These are phyloP conservation scores for Blastomyces gilchristii DNA, from an alignment of 2,329 filamentous ascomycete species.

Conservation along the genomic window DNA sequence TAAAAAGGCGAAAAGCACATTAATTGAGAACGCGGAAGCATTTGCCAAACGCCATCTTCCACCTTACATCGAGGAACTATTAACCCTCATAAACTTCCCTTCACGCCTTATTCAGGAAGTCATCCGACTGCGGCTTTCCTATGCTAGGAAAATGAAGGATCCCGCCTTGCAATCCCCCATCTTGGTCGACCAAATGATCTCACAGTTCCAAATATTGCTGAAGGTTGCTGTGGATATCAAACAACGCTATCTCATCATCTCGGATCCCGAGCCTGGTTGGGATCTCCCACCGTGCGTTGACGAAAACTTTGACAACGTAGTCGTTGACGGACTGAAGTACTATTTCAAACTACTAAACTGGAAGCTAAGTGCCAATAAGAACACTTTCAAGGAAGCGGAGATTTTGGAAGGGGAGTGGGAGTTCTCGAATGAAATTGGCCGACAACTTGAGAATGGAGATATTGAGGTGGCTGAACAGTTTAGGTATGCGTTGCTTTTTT, in stretches of 20 bases:
- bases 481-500: slow-evolving; percentile 40
- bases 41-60: slow-evolving; percentile 86
- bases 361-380: slow-evolving; percentile 95
- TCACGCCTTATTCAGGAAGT: slow-evolving; percentile 94
- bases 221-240: slow-evolving; percentile 90
- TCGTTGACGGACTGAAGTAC: slow-evolving; percentile 87
- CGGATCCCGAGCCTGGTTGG: slow-evolving; percentile 83
- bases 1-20: slow-evolving; percentile 80
- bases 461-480: slow-evolving; percentile 98
- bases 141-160: slow-evolving; percentile 92
- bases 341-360: slow-evolving; percentile 99
- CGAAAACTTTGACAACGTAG: slow-evolving; percentile 85
- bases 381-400: slow-evolving; percentile 98
- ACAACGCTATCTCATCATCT: slow-evolving; percentile 71
- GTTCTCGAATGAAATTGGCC: slow-evolving; percentile 87
- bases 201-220: slow-evolving; percentile 87
- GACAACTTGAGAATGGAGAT: slow-evolving; percentile 83
- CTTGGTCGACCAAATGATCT: slow-evolving; percentile 96
- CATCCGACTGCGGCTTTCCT: slow-evolving; percentile 80
- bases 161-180: slow-evolving; percentile 83
- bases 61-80: slow-evolving; percentile 89
- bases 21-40: slow-evolving; percentile 73
- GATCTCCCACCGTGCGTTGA: slow-evolving; percentile 92
- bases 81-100: slow-evolving; percentile 94
- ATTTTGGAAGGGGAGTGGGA: slow-evolving; percentile 96